Conservation (phyloP, 2,329 filamentous ascomycete species). For the Aspergillus neotritici region DNA sequence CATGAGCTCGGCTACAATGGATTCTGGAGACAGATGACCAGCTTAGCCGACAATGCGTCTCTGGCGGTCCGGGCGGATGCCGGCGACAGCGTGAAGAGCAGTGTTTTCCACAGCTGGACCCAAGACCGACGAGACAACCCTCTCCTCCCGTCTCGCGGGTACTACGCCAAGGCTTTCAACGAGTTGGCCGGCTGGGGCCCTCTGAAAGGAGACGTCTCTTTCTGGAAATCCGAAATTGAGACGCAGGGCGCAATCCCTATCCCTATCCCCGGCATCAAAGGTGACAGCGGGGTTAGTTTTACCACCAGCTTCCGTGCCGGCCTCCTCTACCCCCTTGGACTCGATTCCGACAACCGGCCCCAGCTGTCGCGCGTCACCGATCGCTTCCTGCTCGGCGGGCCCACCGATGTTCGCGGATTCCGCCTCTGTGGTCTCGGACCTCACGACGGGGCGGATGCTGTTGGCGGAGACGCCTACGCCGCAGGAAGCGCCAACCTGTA, state of each 20-base stretch:
- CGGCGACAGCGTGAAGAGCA: slow-evolving; percentile 85
- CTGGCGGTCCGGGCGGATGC: slow-evolving; percentile 77
- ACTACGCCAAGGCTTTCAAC: slow-evolving; percentile 68
- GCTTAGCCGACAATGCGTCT: slow-evolving; percentile 67
- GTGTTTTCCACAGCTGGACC: slow-evolving; percentile 73
- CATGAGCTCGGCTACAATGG: slow-evolving; percentile 77
- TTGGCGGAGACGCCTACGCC: slow-evolving; percentile 87
- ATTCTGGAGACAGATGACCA: slow-evolving; percentile 83
- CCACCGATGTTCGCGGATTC: slow-evolving; percentile 92
- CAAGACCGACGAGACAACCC: slow-evolving; percentile 78
- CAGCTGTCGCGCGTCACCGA: slow-evolving; percentile 80
- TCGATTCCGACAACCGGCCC: slow-evolving; percentile 51
- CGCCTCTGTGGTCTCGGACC: slow-evolving; percentile 83
- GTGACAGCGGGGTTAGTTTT: slow-evolving; percentile 71
- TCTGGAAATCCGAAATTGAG: slow-evolving; percentile 87
- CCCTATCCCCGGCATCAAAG: slow-evolving; percentile 61
- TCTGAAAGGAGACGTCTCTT: slow-evolving; percentile 83
- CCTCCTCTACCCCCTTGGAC: slow-evolving; percentile 72
- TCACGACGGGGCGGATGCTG: slow-evolving; percentile 74
- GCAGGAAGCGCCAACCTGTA: slow-evolving; percentile 83
- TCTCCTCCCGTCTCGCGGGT: slow-evolving; percentile 75
- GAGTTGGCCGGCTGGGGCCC: slow-evolving; percentile 86
- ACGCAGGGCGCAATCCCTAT: slow-evolving; percentile 70
- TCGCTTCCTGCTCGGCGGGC: slow-evolving; percentile 89
- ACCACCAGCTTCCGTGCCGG: slow-evolving; percentile 77